Evolutionary conservation across 2,329 filamentous ascomycete species (phyloP), one percentile per base, ranked within the genome.

Genomic region (Diaporthe aspalathi): DNA sequence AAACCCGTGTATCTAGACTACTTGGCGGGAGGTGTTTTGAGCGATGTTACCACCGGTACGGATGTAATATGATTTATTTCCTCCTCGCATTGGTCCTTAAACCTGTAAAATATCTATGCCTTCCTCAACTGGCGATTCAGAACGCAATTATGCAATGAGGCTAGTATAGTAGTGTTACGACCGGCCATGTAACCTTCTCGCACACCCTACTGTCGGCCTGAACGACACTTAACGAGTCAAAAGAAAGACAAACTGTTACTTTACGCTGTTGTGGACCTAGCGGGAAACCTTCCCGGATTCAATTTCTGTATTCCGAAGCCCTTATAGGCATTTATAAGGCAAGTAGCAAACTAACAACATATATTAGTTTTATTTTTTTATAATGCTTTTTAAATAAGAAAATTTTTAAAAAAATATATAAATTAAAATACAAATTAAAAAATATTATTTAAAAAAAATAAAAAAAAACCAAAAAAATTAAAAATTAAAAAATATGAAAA

Each of bases 1-100:
- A 35, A 50, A 43, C 29, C 9, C 54, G 20, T 53, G 11, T 67
- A 54, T 53, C 7, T 65, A 65, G 60, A 65, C 60, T 65, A 63
- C 56, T n/a, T 14, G 5, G 60, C 12, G 45, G 45, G 29, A 12
- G 60, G 60, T 20, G 14, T 17, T 38, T 50, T n/a, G 29, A 65
- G 60, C 60, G 60, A 50, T 20, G 57, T 40, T 40, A 50, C 29
- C 57, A 63, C 20, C 11, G 45, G 45, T 45, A 65, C 27, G n/a
- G 5, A 65, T 65, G 29, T 50, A 50, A 32, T 14, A 65, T 38
- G 43, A 50, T 50, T 50, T 20, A 20, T 9, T 60, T 22, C 27
- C n/a, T 27, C 11, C 24, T 17, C 32, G 9, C 32, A 49, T 29
- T 9, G 7, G 20, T 32, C 7, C 6, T 35, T 16, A 6, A 2